Evolutionary conservation across 2,329 filamentous ascomycete genomes (phyloP).

Genomic region (Beauveria brongniartii): DNA sequence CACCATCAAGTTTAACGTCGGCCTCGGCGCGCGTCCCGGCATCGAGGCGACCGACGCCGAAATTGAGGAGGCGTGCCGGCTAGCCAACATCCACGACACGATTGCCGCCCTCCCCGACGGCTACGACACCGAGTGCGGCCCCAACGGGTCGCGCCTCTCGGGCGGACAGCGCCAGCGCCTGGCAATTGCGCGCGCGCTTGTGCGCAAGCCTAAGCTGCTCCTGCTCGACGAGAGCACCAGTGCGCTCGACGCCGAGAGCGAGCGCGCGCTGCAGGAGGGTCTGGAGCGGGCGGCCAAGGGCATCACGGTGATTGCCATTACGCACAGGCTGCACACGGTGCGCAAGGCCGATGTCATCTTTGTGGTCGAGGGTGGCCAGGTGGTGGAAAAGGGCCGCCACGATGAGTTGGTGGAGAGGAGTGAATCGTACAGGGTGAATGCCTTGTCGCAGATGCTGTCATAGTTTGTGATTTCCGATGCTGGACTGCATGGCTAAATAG

Average conservation of each 20-base stretch:
- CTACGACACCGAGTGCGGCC: slow-evolving; percentile 59
- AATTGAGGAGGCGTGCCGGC: slow-evolving; percentile 56
- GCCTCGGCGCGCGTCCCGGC: slow-evolving; percentile 45
- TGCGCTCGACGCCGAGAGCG: slow-evolving; percentile 64
- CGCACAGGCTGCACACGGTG: slow-evolving; percentile 49
- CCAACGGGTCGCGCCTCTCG: slow-evolving; percentile 66
- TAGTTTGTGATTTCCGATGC: background rate
- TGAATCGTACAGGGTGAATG: slow-evolving; percentile 44
- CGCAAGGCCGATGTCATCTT: slow-evolving; percentile 50
- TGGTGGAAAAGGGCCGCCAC: slow-evolving; percentile 45
- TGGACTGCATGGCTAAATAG: slow-evolving; percentile 7
- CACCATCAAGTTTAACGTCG: slow-evolving; percentile 47
- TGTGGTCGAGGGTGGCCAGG: slow-evolving; percentile 44
- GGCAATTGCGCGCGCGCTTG: slow-evolving; percentile 68
- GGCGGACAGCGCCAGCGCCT: slow-evolving; percentile 75
- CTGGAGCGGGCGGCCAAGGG: slow-evolving; percentile 48
- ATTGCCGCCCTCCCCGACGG: slow-evolving; percentile 55
- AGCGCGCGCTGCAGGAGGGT: slow-evolving; percentile 57
- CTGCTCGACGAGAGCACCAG: slow-evolving; percentile 78
- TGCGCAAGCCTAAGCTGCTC: slow-evolving; percentile 63
- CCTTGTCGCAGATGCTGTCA: slow-evolving; percentile 40
- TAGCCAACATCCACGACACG: slow-evolving; percentile 64
- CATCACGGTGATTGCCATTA: slow-evolving; percentile 51
- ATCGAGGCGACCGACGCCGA: slow-evolving; percentile 49
- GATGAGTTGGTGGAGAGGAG: slow-evolving; percentile 45